Base-by-base conservation (phyloP, 768 basidiomycete species). In the Podaxis sp. region DNA sequence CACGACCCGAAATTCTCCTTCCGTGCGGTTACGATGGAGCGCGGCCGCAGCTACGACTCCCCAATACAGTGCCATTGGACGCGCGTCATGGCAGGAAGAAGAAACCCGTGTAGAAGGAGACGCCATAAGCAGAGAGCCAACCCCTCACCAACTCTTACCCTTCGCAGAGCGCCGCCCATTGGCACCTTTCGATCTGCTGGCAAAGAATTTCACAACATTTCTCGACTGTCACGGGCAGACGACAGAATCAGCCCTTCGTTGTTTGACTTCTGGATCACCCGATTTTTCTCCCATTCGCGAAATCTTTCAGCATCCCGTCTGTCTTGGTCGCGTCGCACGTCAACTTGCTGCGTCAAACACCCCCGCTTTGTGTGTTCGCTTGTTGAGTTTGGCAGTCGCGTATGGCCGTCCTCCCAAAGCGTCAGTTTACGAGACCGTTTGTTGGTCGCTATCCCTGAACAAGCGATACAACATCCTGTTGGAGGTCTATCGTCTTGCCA, bases 241-340 rank as follows among this genome's bases (percentile, higher is more conserved):
- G 3, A 62, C 61, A 22, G 36, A 62, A 40, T 37, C 55, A 26
- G 61, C 61, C 11, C 54, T 62, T 36, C 36, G 30, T 15, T 54
- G 28, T 22, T 52, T 62, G 30, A 49, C 36, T 20, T 62, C 61
- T 48, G 55, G 54, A 26, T 36, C 33, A 22, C n/a, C 48, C 17
- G 17, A 12, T 38, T 56, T 38, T 28, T 51, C 54, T 22, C 6
- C 8, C 26, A 56, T 62, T 20, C 61, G 28, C 12, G 36, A 50
- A 56, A 56, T 56, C 20, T 30, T 62, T 10, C 30, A 38, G 17
- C 36, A 88, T 88, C 78, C 96, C 96, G 77, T 90, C 90, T 54
- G 96, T 98, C 60, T 99, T 96, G 75, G 80, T 95, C 53, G 98
- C 94, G 74, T 86, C 89, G 5, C 95, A 95, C 73, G 79, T 88